Conservation (phyloP, 179 eudicot species). For the Gypsophila paniculata region DNA sequence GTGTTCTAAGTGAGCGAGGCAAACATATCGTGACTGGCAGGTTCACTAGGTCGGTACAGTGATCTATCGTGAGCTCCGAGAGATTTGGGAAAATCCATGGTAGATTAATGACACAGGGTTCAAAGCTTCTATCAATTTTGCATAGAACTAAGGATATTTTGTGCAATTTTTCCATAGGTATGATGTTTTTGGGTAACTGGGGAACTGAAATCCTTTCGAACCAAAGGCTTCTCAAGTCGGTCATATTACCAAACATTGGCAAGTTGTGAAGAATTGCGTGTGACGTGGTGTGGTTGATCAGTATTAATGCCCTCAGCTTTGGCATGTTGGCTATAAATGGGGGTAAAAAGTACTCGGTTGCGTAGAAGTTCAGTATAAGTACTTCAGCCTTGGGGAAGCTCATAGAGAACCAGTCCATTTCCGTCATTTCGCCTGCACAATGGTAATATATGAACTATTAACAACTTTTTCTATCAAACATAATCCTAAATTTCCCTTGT, state of each 20-base stretch:
- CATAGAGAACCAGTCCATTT: slow-evolving; percentile 64
- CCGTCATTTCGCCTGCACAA: slow-evolving; percentile 61
- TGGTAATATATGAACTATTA: neutral
- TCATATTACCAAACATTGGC: slow-evolving; percentile 40
- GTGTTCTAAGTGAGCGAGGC: slow-evolving; percentile 40
- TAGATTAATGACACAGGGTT: slow-evolving; percentile 38
- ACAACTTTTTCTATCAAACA: too few species aligned
- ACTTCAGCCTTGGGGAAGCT: slow-evolving; percentile 84
- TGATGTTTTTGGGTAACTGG: slow-evolving; percentile 38
- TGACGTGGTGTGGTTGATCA: slow-evolving; percentile 51
- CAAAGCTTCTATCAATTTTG: slow-evolving; percentile 40
- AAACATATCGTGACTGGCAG: slow-evolving; percentile 52
- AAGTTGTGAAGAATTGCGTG: slow-evolving; percentile 55
- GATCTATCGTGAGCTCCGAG: slow-evolving; percentile 78
- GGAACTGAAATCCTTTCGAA: slow-evolving; percentile 63
- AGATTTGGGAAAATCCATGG: slow-evolving; percentile 61
- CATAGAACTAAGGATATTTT: slow-evolving; percentile 67
- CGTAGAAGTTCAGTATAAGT: slow-evolving; percentile 59
- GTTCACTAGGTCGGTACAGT: slow-evolving; percentile 54
- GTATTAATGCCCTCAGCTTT: slow-evolving; percentile 52
- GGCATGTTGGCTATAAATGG: slow-evolving; percentile 74
- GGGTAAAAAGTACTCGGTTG: slow-evolving; percentile 59
- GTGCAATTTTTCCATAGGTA: slow-evolving; percentile 41
- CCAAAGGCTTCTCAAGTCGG: slow-evolving; percentile 73
- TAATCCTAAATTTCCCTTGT: too few species aligned